Evolutionary conservation across 73 alveolate genomes (phyloP), one percentile per base, ranked within the genome.

Genomic region (Durusdinium trenchii): DNA sequence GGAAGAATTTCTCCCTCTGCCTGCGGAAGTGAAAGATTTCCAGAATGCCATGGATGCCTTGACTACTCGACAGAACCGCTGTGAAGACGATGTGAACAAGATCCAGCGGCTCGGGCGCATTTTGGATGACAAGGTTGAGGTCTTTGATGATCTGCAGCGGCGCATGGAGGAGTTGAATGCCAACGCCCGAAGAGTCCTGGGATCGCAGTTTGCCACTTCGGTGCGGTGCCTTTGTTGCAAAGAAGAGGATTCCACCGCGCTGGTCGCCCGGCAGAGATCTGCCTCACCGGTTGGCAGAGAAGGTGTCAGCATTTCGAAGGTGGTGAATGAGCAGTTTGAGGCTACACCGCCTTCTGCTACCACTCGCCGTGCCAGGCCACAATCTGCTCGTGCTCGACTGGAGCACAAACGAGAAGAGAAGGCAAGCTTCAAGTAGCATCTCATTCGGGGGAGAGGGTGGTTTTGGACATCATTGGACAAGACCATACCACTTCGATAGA

Each of bases 81-180:
- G 97, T 48, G 97, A 91, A 76, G 97, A 91, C 28, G 97, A 91
- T 18, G 97, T 28, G 69, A 91, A 91, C 87, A 91, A 91, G 75
- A 91, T 91, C 97, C 83, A 52, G 23, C 86, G 97, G 43, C 42
- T 91, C 75, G 97, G 97, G 35, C 71, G 97, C 43, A 91, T 91
- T 26, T 43, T 91, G 97, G 97, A 91, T 35, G 97, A 91, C 87
- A 91, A 91, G 87, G 97, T 91, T 57, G 97, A 91, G 61, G 97
- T 91, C 30, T 91, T 91, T 46, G 97, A 91, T n/a, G 97, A 91
- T 76, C 73, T 91, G 43, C 97, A 91, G 61, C 76, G 97, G 57
- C 97, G 97, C 57, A 91, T 91, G 97, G 97, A 91, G 61, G 97
- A 91, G 97, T 32, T 91, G 57, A 91, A 91, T 38, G 76, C 97